Conservation (phyloP, 192 early-diverging fungal genomes). For the Geranomyces variabilis region DNA sequence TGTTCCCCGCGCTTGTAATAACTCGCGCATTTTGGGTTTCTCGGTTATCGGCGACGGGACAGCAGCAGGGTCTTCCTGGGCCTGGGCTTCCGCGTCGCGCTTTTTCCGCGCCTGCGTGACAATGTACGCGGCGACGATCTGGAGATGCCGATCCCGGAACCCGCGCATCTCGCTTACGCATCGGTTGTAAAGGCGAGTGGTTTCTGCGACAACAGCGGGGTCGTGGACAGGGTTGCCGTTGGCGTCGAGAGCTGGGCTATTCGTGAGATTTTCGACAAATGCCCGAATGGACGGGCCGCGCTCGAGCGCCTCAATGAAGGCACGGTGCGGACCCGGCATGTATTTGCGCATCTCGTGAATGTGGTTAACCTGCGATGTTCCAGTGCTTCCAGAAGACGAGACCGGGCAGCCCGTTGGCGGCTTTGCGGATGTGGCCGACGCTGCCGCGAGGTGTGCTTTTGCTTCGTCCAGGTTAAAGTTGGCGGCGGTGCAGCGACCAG, state of each 20-base stretch:
- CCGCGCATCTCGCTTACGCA: slow-evolving; percentile 80
- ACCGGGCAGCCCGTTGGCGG: slow-evolving; percentile 1
- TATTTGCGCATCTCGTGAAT: slow-evolving; percentile 91
- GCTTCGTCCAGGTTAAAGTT: not conserved
- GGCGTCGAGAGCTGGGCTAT: slow-evolving; percentile 7
- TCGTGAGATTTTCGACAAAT: slow-evolving; percentile 29
- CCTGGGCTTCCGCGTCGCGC: slow-evolving; percentile 49
- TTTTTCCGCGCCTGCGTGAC: slow-evolving; percentile 78
- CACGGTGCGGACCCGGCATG: slow-evolving; percentile 86
- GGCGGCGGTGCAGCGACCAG: slow-evolving; percentile 3
- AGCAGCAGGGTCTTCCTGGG: no score
- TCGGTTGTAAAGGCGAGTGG: slow-evolving; percentile 71
- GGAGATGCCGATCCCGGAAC: slow-evolving; percentile 91
- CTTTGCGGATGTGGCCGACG: slow-evolving; percentile 16
- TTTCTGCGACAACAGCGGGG: slow-evolving; percentile 26
- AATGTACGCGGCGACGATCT: slow-evolving; percentile 91
- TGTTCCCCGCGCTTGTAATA: slow-evolving; percentile 39
- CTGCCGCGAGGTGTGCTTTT: not conserved
- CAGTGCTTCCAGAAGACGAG: not conserved
- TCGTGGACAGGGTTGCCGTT: slow-evolving; percentile 14
- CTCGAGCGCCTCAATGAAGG: slow-evolving; percentile 69
- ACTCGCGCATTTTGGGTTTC: no score
- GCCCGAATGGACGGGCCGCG: slow-evolving; percentile 45
- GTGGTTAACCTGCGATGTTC: slow-evolving; percentile 70
- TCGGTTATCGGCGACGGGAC: no score